phyloP scores from a whole-genome alignment of 768 basidiomycete species.

The Rhodosporidiobolus odoratus region DNA sequence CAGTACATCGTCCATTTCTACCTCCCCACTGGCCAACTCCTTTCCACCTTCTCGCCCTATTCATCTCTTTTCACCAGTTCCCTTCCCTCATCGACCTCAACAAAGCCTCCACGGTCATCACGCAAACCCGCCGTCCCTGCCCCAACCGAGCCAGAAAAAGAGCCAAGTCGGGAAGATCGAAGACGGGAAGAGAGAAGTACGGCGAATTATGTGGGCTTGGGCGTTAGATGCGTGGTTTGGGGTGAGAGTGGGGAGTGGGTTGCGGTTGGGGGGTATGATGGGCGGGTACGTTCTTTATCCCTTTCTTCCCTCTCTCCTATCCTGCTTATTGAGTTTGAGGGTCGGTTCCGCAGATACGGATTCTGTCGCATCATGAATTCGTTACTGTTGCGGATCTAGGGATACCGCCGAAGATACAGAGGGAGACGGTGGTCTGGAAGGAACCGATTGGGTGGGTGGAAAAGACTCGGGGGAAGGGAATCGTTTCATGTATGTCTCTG shows the following conservation, averaged over 20 bases:
- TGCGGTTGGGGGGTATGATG: slow-evolving; percentile 40
- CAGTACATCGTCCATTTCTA: slow-evolving; percentile 47
- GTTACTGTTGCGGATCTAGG: background rate
- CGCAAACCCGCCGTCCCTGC: background rate
- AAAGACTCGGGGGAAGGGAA: slow-evolving; percentile 25
- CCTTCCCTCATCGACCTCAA: background rate
- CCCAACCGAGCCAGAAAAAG: background rate
- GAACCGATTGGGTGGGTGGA: slow-evolving; percentile 34
- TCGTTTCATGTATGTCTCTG: slow-evolving; percentile 24
- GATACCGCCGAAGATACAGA: background rate
- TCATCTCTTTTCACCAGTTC: slow-evolving; percentile 37
- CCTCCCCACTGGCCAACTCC: slow-evolving; percentile 44
- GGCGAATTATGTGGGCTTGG: slow-evolving; percentile 33
- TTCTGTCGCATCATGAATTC: background rate
- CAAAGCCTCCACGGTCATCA: background rate
- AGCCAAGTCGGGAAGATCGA: background rate
- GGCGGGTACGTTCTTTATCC: slow-evolving; percentile 16
- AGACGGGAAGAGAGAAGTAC: slow-evolving; percentile 7
- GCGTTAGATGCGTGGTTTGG: slow-evolving; percentile 39
- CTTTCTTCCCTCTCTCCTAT: background rate
- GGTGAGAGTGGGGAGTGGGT: slow-evolving; percentile 30
- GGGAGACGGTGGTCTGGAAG: slow-evolving; percentile 13
- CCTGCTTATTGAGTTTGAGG: background rate
- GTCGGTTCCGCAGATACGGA: slow-evolving; percentile 8
- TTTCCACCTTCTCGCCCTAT: slow-evolving; percentile 41